phyloP scores from a whole-genome alignment of 2,329 filamentous ascomycete genomes.

The Colletotrichum spinosum region DNA sequence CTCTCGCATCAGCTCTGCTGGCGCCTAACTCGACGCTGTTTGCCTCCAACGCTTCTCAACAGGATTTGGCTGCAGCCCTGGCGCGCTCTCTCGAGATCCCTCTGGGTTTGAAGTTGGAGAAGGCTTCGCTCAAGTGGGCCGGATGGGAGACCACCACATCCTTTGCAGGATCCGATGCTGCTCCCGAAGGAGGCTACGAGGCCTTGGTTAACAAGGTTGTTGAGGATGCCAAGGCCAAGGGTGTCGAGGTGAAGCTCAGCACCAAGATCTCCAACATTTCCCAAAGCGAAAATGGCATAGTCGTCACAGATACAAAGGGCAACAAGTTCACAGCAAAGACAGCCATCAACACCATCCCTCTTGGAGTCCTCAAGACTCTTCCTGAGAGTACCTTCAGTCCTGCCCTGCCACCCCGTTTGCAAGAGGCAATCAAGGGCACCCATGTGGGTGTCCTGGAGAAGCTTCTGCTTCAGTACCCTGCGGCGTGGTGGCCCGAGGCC shows the following conservation, averaged over 20 bases:
- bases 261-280: slow-evolving; percentile 23
- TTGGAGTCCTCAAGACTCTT: slow-evolving; percentile 32
- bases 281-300: slow-evolving; percentile 11
- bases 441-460: slow-evolving; percentile 34
- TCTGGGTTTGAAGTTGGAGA: slow-evolving; percentile 33
- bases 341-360: slow-evolving; percentile 32
- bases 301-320: slow-evolving; percentile 26
- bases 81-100: slow-evolving; percentile 35
- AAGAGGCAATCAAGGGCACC: slow-evolving; percentile 30
- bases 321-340: slow-evolving; percentile 35
- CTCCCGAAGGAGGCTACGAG: slow-evolving; percentile 33
- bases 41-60: slow-evolving; percentile 1
- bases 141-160: slow-evolving; percentile 28
- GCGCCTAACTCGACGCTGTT: slow-evolving; percentile 20
- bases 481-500: slow-evolving; percentile 35
- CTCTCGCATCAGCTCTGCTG: slow-evolving; percentile 29
- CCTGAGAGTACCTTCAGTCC: slow-evolving; percentile 32
- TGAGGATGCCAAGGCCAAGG: slow-evolving; percentile 29
- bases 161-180: slow-evolving; percentile 33
- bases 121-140: slow-evolving; percentile 34
- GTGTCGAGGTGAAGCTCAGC: slow-evolving; percentile 28
- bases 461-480: slow-evolving; percentile 31
- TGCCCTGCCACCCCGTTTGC: slow-evolving; percentile 23
- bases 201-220: slow-evolving; percentile 27
- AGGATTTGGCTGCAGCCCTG: slow-evolving; percentile 26